Evolutionary conservation across 139 green algal species (phyloP), one percentile per base, ranked within the genome.

Genomic region (Microglena sp.): DNA sequence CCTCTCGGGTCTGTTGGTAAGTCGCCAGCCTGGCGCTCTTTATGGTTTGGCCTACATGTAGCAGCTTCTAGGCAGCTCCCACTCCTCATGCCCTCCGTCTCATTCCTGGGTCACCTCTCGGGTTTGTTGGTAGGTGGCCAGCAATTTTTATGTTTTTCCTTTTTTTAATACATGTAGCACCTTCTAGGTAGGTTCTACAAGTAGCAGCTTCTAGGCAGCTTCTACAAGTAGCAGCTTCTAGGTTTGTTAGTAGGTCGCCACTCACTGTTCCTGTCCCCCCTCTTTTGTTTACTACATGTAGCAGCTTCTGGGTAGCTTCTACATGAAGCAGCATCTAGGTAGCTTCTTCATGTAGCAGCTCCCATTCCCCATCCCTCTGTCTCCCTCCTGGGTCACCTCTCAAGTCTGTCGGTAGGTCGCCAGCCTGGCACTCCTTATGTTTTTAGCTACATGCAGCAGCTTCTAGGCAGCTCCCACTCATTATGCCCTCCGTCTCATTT

Each of bases 341-440:
- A n/a, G n/a, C n/a, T n/a, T n/a, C n/a, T n/a, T n/a, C n/a, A n/a
- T n/a, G n/a, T n/a, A n/a, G n/a, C n/a, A n/a, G n/a, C n/a, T n/a
- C n/a, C n/a, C n/a, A 68, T 40, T 94, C 29, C 30, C 91, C 3
- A 77, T 92, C 86, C 87, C 0, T 5, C 58, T 7, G 71, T 75
- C 5, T 89, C 79, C 1, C 83, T 92, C 62, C 27, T 91, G 33
- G 86, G 86, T 5, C 87, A 94, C 68, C 72, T 92, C 11, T 64
- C 65, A 2, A 86, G 87, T 11, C 28, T 92, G 3, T 36, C 88
- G 77, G 83, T 87, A 63, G 32, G 76, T 63, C 7, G 44, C 21
- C 8, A 35, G 50, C n/a, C n/a, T n/a, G n/a, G n/a, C 2, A 53
- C 18, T 24, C 18, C 18, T 53, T 53, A 18, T 18, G 18, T 53